phyloP scores from a whole-genome alignment of 108 stramenopile genomes.

The Schizochytrium sp. region DNA sequence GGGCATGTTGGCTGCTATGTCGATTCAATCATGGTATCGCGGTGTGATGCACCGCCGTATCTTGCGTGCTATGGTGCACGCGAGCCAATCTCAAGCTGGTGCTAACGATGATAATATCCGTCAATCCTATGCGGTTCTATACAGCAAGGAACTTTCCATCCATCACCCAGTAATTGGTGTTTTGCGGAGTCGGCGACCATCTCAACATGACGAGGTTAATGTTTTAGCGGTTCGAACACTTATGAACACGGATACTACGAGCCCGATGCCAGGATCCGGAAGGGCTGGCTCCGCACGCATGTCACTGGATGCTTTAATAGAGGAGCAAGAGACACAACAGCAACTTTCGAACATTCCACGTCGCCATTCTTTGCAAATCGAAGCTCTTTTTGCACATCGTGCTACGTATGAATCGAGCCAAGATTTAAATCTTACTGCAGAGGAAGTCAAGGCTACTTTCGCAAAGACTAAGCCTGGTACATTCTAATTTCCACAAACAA shows the following conservation, averaged over 20 bases:
- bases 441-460: background rate
- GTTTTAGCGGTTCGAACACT: background rate
- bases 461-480: background rate
- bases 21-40: background rate
- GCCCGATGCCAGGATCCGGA: background rate
- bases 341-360: background rate
- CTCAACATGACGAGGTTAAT: background rate
- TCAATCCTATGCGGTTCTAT: background rate
- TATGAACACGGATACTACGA: background rate
- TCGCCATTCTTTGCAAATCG: background rate
- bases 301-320: background rate
- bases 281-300: background rate
- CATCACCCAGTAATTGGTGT: background rate
- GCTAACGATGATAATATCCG: background rate
- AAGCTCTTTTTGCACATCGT: background rate
- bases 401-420: background rate
- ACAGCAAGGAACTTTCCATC: background rate
- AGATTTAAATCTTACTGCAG: background rate
- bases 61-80: background rate
- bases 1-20: background rate
- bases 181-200: background rate
- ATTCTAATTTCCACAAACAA: background rate
- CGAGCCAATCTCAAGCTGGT: background rate
- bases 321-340: background rate
- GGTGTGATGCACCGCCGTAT: conserved; percentile 19